These are phyloP conservation scores for Juglanconis sp. DNA, from an alignment of 2,329 filamentous ascomycete genomes.

Conservation along the genomic window DNA sequence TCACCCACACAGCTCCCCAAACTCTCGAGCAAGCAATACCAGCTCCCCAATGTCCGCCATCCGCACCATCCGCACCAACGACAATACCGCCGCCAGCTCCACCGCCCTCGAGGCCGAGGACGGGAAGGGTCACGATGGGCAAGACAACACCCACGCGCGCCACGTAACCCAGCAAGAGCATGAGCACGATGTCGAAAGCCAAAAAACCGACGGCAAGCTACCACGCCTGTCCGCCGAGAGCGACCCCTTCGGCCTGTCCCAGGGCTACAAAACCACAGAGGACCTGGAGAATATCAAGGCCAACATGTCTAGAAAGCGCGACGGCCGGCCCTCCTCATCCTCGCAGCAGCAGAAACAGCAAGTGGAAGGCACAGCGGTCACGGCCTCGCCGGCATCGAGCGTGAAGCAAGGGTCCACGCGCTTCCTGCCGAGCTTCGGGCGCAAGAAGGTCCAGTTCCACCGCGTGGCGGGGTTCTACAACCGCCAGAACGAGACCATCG, in stretches of 20 bases:
- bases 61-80: conserved; percentile 22
- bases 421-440: conserved; percentile 31
- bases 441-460: conserved; percentile 29
- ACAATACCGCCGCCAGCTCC: conserved; percentile 37
- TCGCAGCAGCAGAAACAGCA: conserved; percentile 24
- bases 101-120: conserved; percentile 42
- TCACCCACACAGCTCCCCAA: conserved; percentile 19
- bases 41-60: conserved; percentile 23
- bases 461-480: conserved; percentile 80
- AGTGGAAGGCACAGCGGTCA: conserved; percentile 20
- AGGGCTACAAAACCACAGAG: conserved; percentile 70
- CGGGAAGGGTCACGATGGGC: conserved; percentile 32
- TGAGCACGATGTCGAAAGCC: conserved; percentile 46
- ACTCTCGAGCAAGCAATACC: not conserved
- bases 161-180: conserved; percentile 28
- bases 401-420: conserved; percentile 15
- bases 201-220: conserved; percentile 39
- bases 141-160: conserved; percentile 33
- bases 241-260: conserved; percentile 79
- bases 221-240: conserved; percentile 61
- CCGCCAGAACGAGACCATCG: conserved; percentile 88
- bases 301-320: conserved; percentile 75
- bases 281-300: conserved; percentile 77
- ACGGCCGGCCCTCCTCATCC: conserved; percentile 33
- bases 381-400: conserved; percentile 13